These are phyloP conservation scores for Oryza coarctata DNA, from an alignment of 176 grass and related monocot species.

Conservation along the genomic window DNA sequence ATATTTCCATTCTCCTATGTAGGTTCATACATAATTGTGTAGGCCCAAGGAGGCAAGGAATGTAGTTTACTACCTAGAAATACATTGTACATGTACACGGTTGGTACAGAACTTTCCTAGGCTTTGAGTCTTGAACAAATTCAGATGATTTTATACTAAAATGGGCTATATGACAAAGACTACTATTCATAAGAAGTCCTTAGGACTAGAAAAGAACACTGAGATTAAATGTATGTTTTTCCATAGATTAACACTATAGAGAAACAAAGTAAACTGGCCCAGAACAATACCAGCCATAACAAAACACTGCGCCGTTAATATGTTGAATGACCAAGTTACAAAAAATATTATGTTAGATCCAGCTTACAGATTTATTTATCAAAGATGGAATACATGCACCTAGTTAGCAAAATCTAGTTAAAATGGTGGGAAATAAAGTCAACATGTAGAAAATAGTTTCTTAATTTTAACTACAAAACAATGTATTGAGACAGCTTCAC, in stretches of 20 bases:
- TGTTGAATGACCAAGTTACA: not conserved
- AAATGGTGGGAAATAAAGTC: conserved; percentile 12
- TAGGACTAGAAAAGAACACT: not conserved
- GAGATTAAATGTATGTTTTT: not conserved
- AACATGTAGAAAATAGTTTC: not conserved
- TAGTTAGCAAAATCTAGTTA: not conserved
- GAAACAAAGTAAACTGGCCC: conserved; percentile 13
- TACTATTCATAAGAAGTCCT: not conserved
- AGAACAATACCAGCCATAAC: not conserved
- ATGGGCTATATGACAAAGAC: not conserved
- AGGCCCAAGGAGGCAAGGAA: not conserved
- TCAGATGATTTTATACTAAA: not conserved
- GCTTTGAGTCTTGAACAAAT: not conserved
- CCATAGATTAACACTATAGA: conserved; percentile 3
- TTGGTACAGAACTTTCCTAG: not conserved
- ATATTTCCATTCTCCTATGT: conserved; percentile 22
- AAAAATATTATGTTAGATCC: not conserved
- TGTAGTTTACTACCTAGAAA: conserved; percentile 5
- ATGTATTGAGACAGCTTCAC: not conserved
- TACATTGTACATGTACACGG: not conserved
- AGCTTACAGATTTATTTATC: not conserved
- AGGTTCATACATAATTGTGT: not conserved
- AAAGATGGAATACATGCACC: conserved; percentile 1
- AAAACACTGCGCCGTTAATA: not conserved
- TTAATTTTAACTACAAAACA: not conserved